These are phyloP conservation scores for Isatis tinctoria DNA, from an alignment of 345 rosid genomes.

Conservation along the genomic window DNA sequence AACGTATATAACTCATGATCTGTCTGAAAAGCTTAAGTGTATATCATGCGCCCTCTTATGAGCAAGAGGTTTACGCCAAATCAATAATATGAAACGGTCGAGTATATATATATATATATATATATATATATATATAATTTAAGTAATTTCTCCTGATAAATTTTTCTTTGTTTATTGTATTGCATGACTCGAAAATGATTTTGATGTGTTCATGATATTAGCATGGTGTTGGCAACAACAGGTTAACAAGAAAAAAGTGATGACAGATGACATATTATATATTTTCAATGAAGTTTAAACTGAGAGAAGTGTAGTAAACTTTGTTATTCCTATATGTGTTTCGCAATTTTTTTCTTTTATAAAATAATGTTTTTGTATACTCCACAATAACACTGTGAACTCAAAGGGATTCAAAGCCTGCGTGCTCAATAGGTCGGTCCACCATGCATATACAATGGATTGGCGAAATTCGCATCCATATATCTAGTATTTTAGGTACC, in stretches of 20 bases:
- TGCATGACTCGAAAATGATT: slow-evolving; percentile 11
- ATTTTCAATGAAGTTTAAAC: neutral
- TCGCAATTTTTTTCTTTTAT: neutral
- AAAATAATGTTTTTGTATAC: neutral
- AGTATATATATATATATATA: neutral
- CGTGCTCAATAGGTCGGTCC: neutral
- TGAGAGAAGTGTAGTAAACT: neutral
- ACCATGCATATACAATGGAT: neutral
- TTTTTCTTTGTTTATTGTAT: neutral
- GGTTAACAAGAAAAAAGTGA: neutral
- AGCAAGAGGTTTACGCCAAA: neutral
- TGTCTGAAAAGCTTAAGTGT: neutral
- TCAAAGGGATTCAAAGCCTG: neutral
- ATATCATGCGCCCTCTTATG: neutral
- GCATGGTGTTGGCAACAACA: slow-evolving; percentile 12
- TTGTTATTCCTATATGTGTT: neutral
- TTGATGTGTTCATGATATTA: slow-evolving; percentile 18
- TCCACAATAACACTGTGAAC: neutral
- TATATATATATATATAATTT: neutral
- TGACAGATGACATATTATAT: neutral
- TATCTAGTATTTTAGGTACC: neutral
- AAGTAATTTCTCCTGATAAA: neutral
- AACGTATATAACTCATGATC: neutral
- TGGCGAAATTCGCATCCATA: neutral
- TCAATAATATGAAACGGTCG: slow-evolving; percentile 2